These are phyloP conservation scores for Hypericum perforatum DNA, from an alignment of 345 rosid genomes.

Conservation along the genomic window DNA sequence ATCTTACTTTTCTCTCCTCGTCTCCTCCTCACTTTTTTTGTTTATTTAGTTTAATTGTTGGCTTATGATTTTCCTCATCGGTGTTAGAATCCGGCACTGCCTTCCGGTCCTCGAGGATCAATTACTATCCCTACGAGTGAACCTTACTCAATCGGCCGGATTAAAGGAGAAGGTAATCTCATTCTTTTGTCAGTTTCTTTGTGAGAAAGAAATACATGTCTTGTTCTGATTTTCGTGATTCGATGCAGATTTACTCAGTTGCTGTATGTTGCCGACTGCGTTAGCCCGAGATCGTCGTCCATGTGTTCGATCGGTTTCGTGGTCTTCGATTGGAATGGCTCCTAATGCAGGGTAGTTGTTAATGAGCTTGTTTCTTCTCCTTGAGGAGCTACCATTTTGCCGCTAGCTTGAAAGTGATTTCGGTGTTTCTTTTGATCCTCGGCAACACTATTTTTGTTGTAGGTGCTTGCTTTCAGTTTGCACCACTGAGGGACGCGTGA, in stretches of 20 bases:
- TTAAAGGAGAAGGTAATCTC: conserved; percentile 47
- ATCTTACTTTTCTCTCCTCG: background rate
- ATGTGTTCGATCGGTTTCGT: conserved; percentile 66
- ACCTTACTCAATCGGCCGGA: conserved; percentile 52
- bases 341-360: conserved; percentile 54
- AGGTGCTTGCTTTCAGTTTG: conserved; percentile 91
- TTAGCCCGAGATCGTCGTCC: conserved; percentile 62
- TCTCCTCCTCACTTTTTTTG: no score
- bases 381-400: background rate
- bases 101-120: conserved; percentile 75
- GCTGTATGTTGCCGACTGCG: conserved; percentile 50
- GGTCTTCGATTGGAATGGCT: conserved; percentile 94
- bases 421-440: conserved; percentile 1
- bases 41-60: no score
- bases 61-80: no score
- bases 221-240: background rate
- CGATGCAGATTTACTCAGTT: conserved; percentile 47
- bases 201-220: background rate
- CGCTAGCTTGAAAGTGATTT: background rate
- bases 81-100: conserved; percentile 73
- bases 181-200: background rate
- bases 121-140: conserved; percentile 44
- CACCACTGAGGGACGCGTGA: conserved; percentile 70
- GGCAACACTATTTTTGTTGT: background rate
- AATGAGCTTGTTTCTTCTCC: background rate